Base-by-base conservation (phyloP, 2,329 filamentous ascomycete genomes). In the Fusarium anguioides region DNA sequence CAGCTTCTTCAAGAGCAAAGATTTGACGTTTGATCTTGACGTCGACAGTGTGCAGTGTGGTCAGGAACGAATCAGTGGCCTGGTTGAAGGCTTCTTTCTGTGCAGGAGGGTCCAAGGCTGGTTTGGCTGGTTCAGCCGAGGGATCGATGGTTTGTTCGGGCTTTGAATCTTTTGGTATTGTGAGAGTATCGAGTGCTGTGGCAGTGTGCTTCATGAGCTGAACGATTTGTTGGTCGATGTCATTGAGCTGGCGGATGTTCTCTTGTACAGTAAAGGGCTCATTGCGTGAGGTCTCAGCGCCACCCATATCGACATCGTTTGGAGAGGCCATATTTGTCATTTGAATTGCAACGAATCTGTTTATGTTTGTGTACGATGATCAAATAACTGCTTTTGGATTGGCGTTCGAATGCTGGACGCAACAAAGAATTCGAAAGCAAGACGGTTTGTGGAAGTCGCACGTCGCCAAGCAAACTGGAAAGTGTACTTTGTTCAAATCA, bases 1-100 rank as follows among this genome's bases (percentile, higher is more conserved):
- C 87, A 0, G 91, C 92, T 78, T 97, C 93, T 76, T 96, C 92
- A 5, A 97, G 82, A 0, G 91, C 92, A 75, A 91, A 89, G 44
- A 94, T 90, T 48, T 80, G 79, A 9, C 79, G 77, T 72, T 91
- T 90, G 51, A 96, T 86, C 42, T 87, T 84, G 12, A 94, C 91
- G 74, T 93, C 90, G 48, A 96, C 86, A 8, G 85, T 86, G 65
- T 93, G 92, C 5, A 97, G 82, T 3, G 89, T 89, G 1, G 84
- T 83, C 68, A 96, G 89, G 77, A 95, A 96, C 9, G 87, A 83
- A 51, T 85, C 85, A 69, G 86, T 89, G 2, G 87, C 85, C 6
- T 81, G 77, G 68, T 89, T 86, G 75, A 89, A 89, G 24, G 82
- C 80, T 12, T 82, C 76, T 10, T 85, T 86, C 42, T 88, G 85